Conservation (phyloP, 495 filamentous ascomycete genomes). For the Cairneyella variabilis region DNA sequence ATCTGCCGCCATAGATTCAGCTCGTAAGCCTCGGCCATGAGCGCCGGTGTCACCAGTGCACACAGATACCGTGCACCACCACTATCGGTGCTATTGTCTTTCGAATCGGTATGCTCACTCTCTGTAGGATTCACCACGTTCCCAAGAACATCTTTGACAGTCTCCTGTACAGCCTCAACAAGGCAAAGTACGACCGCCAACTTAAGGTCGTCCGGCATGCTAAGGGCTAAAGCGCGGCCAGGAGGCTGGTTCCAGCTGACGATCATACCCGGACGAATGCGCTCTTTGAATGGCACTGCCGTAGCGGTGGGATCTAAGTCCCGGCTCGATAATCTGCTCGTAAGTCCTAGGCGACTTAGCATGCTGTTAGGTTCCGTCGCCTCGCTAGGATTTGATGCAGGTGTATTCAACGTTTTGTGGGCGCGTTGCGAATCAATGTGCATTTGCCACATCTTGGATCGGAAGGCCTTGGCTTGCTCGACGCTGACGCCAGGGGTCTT, state of each 20-base stretch:
- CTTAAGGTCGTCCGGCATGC: background rate
- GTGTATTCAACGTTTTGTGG: too few relatives aligned
- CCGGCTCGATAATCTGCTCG: too few relatives aligned
- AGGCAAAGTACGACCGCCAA: background rate
- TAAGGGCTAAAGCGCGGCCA: background rate
- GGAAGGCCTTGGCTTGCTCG: slow-evolving; percentile 32
- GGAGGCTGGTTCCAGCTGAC: too few relatives aligned
- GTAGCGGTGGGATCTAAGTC: slow-evolving; percentile 15
- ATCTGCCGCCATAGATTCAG: slow-evolving; percentile 30
- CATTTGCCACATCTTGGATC: slow-evolving; percentile 30
- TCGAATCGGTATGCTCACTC: background rate
- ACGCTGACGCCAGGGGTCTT: slow-evolving; percentile 19
- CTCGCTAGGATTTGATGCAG: background rate
- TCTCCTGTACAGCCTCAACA: too few relatives aligned
- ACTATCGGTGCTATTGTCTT: background rate
- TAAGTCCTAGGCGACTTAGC: too few relatives aligned
- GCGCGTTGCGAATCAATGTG: slow-evolving; percentile 30
- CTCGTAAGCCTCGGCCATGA: slow-evolving; percentile 31
- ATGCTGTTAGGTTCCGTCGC: too few relatives aligned
- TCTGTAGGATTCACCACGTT: too few relatives aligned
- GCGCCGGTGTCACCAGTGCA: slow-evolving; percentile 24
- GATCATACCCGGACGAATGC: slow-evolving; percentile 34
- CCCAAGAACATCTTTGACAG: too few relatives aligned
- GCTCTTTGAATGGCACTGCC: slow-evolving; percentile 26
- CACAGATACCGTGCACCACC: slow-evolving; percentile 25